phyloP scores from a whole-genome alignment of 768 basidiomycete species.

The Russula vinacea region DNA sequence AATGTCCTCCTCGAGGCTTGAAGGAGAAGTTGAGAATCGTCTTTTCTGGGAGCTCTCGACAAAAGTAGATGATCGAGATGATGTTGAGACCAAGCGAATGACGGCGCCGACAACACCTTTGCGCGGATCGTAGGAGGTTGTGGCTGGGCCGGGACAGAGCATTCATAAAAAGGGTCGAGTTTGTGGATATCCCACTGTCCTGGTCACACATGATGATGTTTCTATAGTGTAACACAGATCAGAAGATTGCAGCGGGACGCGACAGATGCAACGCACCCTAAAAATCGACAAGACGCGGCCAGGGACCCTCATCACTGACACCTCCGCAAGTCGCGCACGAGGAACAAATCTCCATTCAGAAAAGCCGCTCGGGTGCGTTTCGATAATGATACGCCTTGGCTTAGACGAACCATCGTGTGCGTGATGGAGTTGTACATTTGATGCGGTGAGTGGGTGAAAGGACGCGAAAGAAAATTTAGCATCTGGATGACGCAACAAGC shows the following conservation, averaged over 20 bases:
- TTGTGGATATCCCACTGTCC: conserved; percentile 86
- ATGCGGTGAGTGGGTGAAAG: conserved; percentile 64
- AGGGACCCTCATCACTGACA: conserved; percentile 61
- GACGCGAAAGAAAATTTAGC: conserved; percentile 67
- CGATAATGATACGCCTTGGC: conserved; percentile 74
- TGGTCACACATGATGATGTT: conserved; percentile 53
- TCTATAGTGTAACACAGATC: conserved; percentile 36
- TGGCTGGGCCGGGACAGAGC: conserved; percentile 45
- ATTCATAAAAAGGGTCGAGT: conserved; percentile 71
- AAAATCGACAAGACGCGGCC: conserved; percentile 64
- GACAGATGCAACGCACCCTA: conserved; percentile 52
- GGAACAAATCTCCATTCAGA: conserved; percentile 79
- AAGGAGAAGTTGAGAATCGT: conserved; percentile 23
- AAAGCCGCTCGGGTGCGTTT: conserved; percentile 48
- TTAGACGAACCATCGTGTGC: conserved; percentile 43
- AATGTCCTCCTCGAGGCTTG: conserved; percentile 21
- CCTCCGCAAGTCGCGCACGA: conserved; percentile 54
- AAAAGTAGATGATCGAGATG: conserved; percentile 20
- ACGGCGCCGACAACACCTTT: conserved; percentile 19
- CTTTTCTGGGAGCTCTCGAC: conserved; percentile 14
- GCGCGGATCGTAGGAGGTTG: conserved; percentile 34
- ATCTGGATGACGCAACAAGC: conserved; percentile 58
- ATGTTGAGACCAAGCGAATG: conserved; percentile 22
- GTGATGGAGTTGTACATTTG: conserved; percentile 13
- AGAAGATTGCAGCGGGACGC: neutral